Percentiles rank a stretch among this genome's conserved stretches.
Evolutionary conservation across 1,284 basidiomycete species (phyloP).

Genomic region (Heterobasidion occidentale): DNA sequence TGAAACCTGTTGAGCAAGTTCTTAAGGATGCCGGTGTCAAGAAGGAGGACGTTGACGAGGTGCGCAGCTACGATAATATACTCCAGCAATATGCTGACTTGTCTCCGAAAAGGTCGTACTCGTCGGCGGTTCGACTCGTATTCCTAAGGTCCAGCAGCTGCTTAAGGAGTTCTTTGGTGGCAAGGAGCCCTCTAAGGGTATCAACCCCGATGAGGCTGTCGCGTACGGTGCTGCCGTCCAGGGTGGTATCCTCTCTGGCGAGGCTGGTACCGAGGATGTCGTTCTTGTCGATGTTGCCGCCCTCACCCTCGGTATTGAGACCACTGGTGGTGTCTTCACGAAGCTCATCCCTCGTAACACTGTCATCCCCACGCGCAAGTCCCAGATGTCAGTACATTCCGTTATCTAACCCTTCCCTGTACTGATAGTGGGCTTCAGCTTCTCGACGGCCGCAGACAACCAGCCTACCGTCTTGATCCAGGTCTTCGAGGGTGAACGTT

Average conservation of each 20-base stretch:
- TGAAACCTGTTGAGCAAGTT: conserved; percentile 99
- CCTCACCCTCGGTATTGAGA: conserved; percentile 95
- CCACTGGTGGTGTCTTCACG: conserved; percentile 97
- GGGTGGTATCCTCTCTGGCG: conserved; percentile 85
- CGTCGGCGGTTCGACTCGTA: conserved; percentile 97
- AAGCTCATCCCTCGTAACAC: conserved; percentile 97
- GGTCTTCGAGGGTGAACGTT: conserved; percentile 93
- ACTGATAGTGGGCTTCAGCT: conserved; percentile 33
- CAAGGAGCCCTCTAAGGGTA: conserved; percentile 89
- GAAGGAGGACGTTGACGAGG: conserved; percentile 96
- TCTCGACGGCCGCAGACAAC: conserved; percentile 95
- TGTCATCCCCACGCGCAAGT: conserved; percentile 96
- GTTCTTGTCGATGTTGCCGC: conserved; percentile 96
- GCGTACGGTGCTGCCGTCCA: conserved; percentile 77
- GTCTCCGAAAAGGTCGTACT: conserved; percentile 54
- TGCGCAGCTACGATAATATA: conserved; percentile 21
- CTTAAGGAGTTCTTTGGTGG: conserved; percentile 86
- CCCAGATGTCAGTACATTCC: conserved; percentile 62
- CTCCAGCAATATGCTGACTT: too few relatives aligned
- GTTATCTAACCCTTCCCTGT: conserved; percentile 1
- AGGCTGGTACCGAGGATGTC: conserved; percentile 76
- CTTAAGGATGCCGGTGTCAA: conserved; percentile 96
- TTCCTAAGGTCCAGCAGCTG: conserved; percentile 96
- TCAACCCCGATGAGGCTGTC: conserved; percentile 77
- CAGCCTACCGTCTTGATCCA: conserved; percentile 88